Evolutionary conservation across 768 basidiomycete genomes (phyloP), one percentile per base, ranked within the genome.

Genomic region (Lactifluus echinatus): DNA sequence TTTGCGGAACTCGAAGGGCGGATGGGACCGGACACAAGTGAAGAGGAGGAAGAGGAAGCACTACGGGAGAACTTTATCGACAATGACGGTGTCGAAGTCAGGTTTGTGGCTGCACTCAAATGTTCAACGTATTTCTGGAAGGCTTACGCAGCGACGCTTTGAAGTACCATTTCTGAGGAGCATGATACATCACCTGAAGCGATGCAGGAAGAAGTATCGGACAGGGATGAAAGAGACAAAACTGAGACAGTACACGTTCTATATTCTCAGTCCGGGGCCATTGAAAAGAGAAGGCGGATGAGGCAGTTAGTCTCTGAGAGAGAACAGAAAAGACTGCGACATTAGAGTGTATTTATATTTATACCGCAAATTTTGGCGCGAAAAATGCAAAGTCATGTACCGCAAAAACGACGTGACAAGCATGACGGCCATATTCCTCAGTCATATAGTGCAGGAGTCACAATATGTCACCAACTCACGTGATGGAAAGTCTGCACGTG

Each of bases 21-120:
- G 46, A 66, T 72, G 29, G 73, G 70, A 40, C 62, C 59, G 55
- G 72, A 67, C n/a, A 73, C 74, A 5, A 72, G 69, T 42, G 76
- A 77, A 44, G 77, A 76, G 58, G 76, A 75, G 56, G 71, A 59
- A 8, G 74, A 75, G 53, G 73, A 75, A 53, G 63, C 66, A 12
- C 21, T 50, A 36, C 36, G 43, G 26, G 57, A 64, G 12, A 56
- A 52, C n/a, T 74, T 76, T 54, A 69, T 69, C 23, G 66, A 71
- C 24, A 67, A 69, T 28, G 65, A 62, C 12, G 58, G 61, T 19
- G 34, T 15, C 24, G 53, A 48, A 26, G 31, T 40, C 31, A 53
- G 57, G 57, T 58, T 58, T 31, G 57, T 43, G 37, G 29, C n/a
- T 34, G 19, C 19, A 39, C 2, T 5, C 21, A 1, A 17, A 33